Evolutionary conservation across 306 rosid genomes (phyloP).

Genomic region (Ammopiptanthus mongolicus): DNA sequence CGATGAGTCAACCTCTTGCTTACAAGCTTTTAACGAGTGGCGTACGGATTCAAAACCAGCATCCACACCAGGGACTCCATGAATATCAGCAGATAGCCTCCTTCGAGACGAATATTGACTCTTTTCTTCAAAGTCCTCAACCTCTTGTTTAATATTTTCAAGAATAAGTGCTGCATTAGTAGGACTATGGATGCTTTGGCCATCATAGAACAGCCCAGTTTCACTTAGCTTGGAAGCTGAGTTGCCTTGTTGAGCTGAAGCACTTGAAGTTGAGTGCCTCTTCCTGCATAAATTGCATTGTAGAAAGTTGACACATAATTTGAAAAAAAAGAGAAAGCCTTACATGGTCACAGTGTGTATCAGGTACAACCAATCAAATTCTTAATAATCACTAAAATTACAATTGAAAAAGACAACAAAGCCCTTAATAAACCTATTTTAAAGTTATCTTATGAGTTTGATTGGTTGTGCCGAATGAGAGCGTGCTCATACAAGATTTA

Average conservation of each 20-base stretch:
- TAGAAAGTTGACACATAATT: background rate
- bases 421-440: too few relatives aligned
- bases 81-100: constrained; percentile 46
- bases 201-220: constrained; percentile 61
- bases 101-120: constrained; percentile 41
- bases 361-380: too few relatives aligned
- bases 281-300: constrained; percentile 53
- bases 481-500: too few relatives aligned
- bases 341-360: too few relatives aligned
- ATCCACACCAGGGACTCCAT: constrained; percentile 44
- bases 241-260: constrained; percentile 39
- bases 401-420: too few relatives aligned
- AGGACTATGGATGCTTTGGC: constrained; percentile 76
- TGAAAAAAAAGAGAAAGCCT: too few relatives aligned
- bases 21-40: constrained; percentile 49
- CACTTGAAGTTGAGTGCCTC: constrained; percentile 49
- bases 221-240: constrained; percentile 58
- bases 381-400: too few relatives aligned
- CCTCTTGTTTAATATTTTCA: constrained; percentile 80
- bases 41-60: constrained; percentile 55
- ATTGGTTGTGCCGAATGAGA: too few relatives aligned
- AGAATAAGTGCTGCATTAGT: constrained; percentile 89
- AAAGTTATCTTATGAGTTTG: too few relatives aligned
- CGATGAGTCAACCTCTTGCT: constrained; percentile 62
- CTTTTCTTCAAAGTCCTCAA: constrained; percentile 49